Base-by-base conservation (phyloP, 2,329 filamentous ascomycete species). In the Talaromyces verruculosus region DNA sequence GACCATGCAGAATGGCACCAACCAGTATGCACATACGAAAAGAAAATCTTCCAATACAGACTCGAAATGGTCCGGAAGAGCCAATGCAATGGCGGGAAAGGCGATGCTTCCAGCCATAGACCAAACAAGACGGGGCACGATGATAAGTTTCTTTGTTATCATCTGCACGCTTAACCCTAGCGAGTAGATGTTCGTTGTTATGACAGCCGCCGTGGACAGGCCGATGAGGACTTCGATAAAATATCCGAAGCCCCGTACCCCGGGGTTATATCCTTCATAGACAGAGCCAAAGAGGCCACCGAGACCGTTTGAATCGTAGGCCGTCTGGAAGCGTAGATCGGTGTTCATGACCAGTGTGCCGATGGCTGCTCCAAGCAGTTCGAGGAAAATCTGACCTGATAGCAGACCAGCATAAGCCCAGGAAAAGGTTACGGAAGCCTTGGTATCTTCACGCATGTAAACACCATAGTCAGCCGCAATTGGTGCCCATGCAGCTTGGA, bases 1-100 rank as follows among this genome's bases (percentile, higher is more conserved):
- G 17, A 80, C 79, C 39, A 69, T 73, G 10, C 79, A 67, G 68
- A 74, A 80, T 25, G 75, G 73, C 15, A 66, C 71, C 6, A 76
- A 67, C 78, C 78, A 80, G 68, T 81, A 80, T 4, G 75, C 75
- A 71, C 80, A 79, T 35, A 81, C 67, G 0, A 76, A 71, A 3
- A 81, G 71, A 68, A 78, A 81, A 61, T 79, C 75, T 33, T 76
- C 68, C 65, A 80, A 77, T 63, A 80, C 77, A 49, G 73, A 70
- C 66, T 74, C 76, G 1, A 81, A 71, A 60, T 75, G 65, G 49
- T 77, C 75, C 4, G 74, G 72, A 2, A 78, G 78, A 0, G 72
- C 77, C 13, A 79, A 69, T 2, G 75, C 76, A 67, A 76, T 79
- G 33, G 43, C 53, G 11, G 49, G 25, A n/a, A 35, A 47, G n/a